Conservation (phyloP, 2,329 filamentous ascomycete species). For the Blastomyces gilchristii region DNA sequence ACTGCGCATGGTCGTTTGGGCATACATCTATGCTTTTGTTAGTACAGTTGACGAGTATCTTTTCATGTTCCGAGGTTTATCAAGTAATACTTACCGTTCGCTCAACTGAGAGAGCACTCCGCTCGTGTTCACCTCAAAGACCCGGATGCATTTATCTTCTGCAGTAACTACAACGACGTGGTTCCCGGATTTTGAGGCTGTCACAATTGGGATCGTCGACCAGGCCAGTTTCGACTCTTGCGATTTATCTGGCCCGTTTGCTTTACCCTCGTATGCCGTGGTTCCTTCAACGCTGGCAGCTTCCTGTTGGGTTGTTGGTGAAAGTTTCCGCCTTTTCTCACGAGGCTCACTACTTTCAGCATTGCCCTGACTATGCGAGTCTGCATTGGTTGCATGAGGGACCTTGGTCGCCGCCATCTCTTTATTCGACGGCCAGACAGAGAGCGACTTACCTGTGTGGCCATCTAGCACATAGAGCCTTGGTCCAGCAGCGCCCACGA, state of each 20-base stretch:
- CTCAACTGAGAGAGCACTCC: slow-evolving; percentile 58
- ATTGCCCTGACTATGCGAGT: not conserved
- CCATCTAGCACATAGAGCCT: slow-evolving; percentile 59
- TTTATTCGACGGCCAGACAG: slow-evolving; percentile 44
- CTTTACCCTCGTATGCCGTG: slow-evolving; percentile 13
- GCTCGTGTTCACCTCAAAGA: slow-evolving; percentile 57
- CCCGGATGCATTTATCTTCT: slow-evolving; percentile 85
- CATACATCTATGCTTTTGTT: slow-evolving; percentile 52
- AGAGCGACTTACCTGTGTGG: slow-evolving; percentile 48
- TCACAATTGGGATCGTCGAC: slow-evolving; percentile 60
- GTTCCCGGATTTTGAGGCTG: slow-evolving; percentile 51
- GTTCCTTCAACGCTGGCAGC: slow-evolving; percentile 17
- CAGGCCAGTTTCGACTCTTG: slow-evolving; percentile 19
- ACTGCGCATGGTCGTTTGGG: slow-evolving; percentile 80
- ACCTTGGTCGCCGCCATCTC: not conserved
- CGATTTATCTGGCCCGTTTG: slow-evolving; percentile 13
- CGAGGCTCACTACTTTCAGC: slow-evolving; percentile 29
- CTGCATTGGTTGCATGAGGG: not conserved
- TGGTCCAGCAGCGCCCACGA: slow-evolving; percentile 66
- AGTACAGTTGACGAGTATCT: slow-evolving; percentile 18
- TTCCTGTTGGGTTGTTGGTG: slow-evolving; percentile 20
- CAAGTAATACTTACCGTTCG: slow-evolving; percentile 48
- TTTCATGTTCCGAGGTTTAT: not conserved
- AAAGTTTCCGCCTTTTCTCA: slow-evolving; percentile 37
- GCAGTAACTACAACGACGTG: slow-evolving; percentile 69